Base-by-base conservation (phyloP, 371 early-diverging fungal species). In the Mucor racemosus region DNA sequence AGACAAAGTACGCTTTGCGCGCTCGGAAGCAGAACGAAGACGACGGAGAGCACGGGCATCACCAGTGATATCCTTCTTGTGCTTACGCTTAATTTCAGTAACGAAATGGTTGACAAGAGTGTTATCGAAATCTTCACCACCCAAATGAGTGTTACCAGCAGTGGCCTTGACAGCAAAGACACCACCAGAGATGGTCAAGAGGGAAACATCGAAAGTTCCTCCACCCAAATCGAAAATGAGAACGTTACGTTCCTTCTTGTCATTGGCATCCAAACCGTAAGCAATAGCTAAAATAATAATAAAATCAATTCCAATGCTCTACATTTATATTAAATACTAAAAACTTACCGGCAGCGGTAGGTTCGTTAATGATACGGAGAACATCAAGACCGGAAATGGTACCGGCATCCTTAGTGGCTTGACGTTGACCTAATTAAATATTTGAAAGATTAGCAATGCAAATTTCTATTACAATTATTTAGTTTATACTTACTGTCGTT, bases 121-220 rank as follows among this genome's bases (percentile, higher is more conserved):
- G 86, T 93, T 93, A 84, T 99, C 99, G 80, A 98, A 95, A 84
- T 99, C 98, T 82, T 98, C 98, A 70, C 99, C 99, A 67, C 99
- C 99, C 73, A 99, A 85, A 80, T 97, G 96, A 42, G 95, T 96
- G 86, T 96, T 94, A 80, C 97, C 97, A 82, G 92, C 94, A 74
- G 97, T 97, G 67, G 95, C 92, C 86, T 95, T 95, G 78, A 94
- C 95, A 76, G 95, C 97, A 72, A 97, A 94, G 74, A 94, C 90
- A 77, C 92, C 94, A 74, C 90, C 92, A 70, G 92, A 91, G 71
- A 94, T 94, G 76, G 94, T 91, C 58, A 97, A 79, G 60, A 67
- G 67, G 44, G 67, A 67, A 10, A 98, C 92, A 88, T 97, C 97
- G 81, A 97, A 94, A 65, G 97, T 96, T 84, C 97, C 96, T 78